These are phyloP conservation scores for Lentinula edodes DNA, from an alignment of 768 basidiomycete species.

Conservation along the genomic window DNA sequence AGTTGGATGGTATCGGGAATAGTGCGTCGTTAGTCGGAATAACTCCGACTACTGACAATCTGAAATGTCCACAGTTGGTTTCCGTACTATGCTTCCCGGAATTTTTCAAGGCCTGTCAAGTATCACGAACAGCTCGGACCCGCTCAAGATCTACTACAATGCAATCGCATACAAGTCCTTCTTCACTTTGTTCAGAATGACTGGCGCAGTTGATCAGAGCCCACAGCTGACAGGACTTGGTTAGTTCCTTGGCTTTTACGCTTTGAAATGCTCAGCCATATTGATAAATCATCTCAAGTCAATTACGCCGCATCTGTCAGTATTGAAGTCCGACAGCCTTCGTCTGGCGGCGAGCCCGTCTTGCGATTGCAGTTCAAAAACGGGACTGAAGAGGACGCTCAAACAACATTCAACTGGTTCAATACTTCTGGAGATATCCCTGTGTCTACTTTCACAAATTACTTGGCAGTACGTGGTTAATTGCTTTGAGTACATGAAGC, in stretches of 20 bases:
- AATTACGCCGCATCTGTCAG: conserved; percentile 55
- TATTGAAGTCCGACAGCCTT: conserved; percentile 52
- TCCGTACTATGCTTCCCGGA: conserved; percentile 55
- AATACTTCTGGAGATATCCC: conserved; percentile 44
- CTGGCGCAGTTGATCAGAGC: conserved; percentile 43
- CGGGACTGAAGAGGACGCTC: conserved; percentile 43
- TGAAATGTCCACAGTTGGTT: conserved; percentile 45
- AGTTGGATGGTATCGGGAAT: conserved; percentile 59
- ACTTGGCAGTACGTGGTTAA: conserved; percentile 23
- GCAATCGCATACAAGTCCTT: conserved; percentile 76
- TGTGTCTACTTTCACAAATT: conserved; percentile 43
- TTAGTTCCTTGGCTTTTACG: conserved; percentile 17
- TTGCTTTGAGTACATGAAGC: no score
- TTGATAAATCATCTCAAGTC: conserved; percentile 29
- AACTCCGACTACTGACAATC: not conserved
- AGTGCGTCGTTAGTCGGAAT: conserved; percentile 29
- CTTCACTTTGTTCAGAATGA: conserved; percentile 75
- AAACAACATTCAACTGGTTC: conserved; percentile 44
- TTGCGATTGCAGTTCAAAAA: conserved; percentile 70
- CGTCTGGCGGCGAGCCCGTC: conserved; percentile 39
- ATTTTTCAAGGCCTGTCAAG: conserved; percentile 48
- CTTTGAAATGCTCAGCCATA: not conserved
- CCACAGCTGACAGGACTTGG: conserved; percentile 57
- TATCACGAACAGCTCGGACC: conserved; percentile 44
- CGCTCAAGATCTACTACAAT: conserved; percentile 52